A percentile compares a stretch with the other conserved stretches of the same genome.
phyloP scores from a whole-genome alignment of 139 green algal species.

The Astrephomene gubernaculifera region DNA sequence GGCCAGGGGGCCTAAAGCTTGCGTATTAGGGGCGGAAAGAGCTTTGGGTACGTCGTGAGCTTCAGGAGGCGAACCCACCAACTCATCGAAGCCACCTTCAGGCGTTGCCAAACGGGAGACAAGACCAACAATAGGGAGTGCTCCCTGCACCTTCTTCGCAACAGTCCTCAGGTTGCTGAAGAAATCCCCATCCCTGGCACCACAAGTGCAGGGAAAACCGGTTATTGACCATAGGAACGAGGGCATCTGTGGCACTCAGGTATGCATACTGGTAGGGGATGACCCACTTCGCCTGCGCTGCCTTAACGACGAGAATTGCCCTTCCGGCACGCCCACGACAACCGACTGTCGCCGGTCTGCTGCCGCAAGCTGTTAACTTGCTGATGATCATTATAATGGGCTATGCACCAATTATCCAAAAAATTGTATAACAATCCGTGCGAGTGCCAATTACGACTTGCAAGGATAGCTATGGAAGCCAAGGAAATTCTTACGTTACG shows the following conservation, averaged over 20 bases:
- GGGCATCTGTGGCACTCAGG: too few relatives aligned
- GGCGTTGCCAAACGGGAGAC: constrained; percentile 72
- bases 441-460: too few relatives aligned
- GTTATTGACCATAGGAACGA: too few relatives aligned
- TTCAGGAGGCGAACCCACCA: constrained; percentile 50
- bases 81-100: constrained; percentile 80
- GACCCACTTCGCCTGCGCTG: constrained; percentile 16
- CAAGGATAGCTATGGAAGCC: too few relatives aligned
- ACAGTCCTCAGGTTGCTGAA: not conserved
- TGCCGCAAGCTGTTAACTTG: not conserved
- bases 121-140: constrained; percentile 81
- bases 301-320: not conserved
- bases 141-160: constrained; percentile 64
- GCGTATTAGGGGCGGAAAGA: too few relatives aligned
- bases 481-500: too few relatives aligned
- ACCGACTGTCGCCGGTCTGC: not conserved
- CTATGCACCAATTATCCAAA: not conserved
- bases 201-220: not conserved
- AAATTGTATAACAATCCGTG: too few relatives aligned
- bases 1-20: too few relatives aligned
- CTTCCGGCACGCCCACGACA: not conserved
- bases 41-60: too few relatives aligned
- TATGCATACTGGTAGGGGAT: too few relatives aligned
- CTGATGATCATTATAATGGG: not conserved
- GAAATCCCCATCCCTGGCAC: constrained; percentile 10